Evolutionary conservation across 2,329 filamentous ascomycete genomes (phyloP).

Genomic region (Pseudopyricularia javanii): DNA sequence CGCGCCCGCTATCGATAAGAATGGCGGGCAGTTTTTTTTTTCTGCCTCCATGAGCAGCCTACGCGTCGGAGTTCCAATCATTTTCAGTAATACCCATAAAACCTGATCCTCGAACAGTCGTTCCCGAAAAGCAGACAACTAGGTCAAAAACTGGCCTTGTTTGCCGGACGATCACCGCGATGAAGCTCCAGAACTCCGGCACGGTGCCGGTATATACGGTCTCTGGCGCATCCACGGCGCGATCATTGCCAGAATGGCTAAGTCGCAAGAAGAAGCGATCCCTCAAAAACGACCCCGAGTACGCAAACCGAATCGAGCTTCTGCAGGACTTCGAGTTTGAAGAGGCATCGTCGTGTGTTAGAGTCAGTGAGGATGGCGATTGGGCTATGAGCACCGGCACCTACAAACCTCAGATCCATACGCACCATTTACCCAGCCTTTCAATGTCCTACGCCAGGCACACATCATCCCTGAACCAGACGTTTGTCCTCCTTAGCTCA

Average conservation of each 20-base stretch:
- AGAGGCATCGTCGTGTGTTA: constrained; percentile 66
- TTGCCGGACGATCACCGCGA: constrained; percentile 1
- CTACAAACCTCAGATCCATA: constrained; percentile 66
- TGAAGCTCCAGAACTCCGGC: constrained; percentile 12
- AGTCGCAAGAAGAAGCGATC: constrained; percentile 79
- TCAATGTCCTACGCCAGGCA: constrained; percentile 90
- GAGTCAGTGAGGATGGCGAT: constrained; percentile 87
- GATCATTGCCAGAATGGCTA: constrained; percentile 91
- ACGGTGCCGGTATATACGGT: constrained; percentile 57
- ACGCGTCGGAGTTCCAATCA: background rate
- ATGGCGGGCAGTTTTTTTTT: constrained; percentile 1
- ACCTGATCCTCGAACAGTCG: background rate
- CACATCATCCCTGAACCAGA: constrained; percentile 83
- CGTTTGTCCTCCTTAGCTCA: constrained; percentile 74
- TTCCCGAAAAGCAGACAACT: background rate
- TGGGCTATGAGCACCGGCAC: constrained; percentile 94
- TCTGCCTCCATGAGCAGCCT: background rate
- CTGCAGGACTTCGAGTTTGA: constrained; percentile 98
- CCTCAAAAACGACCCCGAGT: constrained; percentile 84
- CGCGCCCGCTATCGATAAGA: constrained; percentile 1
- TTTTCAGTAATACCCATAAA: background rate
- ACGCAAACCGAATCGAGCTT: constrained; percentile 84
- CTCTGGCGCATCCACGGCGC: constrained; percentile 75
- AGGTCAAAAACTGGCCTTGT: background rate
- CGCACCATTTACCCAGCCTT: constrained; percentile 87